Evolutionary conservation across 2,329 filamentous ascomycete genomes (phyloP).

Genomic region (Ceratocystiopsis minuta): DNA sequence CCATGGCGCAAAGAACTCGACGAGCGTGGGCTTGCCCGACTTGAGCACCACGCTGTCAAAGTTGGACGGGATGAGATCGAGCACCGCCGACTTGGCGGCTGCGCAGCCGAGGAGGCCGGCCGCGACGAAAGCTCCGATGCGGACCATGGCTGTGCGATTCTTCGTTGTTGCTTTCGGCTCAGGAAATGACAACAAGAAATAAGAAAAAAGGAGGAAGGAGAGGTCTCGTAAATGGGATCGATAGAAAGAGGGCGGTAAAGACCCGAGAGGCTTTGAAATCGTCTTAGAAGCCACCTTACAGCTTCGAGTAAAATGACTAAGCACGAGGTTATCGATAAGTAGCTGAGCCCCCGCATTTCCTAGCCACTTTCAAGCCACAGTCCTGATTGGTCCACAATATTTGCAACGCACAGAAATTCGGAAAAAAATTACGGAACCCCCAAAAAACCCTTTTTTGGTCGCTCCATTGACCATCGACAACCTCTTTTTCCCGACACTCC

Average conservation of each 20-base stretch:
- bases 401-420: constrained; percentile 7
- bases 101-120: constrained; percentile 32
- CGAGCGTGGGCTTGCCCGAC: constrained; percentile 84
- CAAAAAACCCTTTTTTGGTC: constrained; percentile 2
- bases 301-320: not conserved
- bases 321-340: constrained; percentile 7
- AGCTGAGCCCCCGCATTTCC: not conserved
- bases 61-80: constrained; percentile 78
- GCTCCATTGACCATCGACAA: not conserved
- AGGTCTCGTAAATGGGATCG: not conserved
- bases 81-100: constrained; percentile 61
- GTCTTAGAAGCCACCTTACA: constrained; percentile 9
- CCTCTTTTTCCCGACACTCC: not conserved
- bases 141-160: constrained; percentile 26
- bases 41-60: constrained; percentile 82
- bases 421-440: constrained; percentile 2
- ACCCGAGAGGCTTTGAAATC: constrained; percentile 5
- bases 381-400: not conserved
- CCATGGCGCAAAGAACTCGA: constrained; percentile 98
- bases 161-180: not conserved
- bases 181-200: not conserved
- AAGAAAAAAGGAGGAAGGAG: not conserved
- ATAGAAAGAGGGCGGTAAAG: not conserved
- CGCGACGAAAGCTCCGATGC: constrained; percentile 42
- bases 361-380: constrained; percentile 1